A percentile compares a stretch with the other conserved stretches of the same genome.
These are phyloP conservation scores for Ustilaginoidea virens DNA, from an alignment of 2,329 filamentous ascomycete species.

Conservation along the genomic window DNA sequence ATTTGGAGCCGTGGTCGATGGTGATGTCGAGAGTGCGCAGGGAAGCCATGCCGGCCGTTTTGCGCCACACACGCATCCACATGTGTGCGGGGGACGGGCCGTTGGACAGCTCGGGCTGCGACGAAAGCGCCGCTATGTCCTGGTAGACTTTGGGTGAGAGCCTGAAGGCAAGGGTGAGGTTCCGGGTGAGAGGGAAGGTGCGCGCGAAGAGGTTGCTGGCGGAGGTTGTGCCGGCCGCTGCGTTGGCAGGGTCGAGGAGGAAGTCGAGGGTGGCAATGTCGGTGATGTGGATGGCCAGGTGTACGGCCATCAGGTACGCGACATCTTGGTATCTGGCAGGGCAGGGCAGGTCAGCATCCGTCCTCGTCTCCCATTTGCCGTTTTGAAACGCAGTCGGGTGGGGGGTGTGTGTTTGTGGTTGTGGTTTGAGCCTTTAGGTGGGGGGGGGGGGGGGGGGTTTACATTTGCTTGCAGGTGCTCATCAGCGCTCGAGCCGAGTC, in stretches of 20 bases:
- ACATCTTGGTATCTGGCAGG: conserved; percentile 4
- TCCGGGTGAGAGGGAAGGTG: conserved; percentile 1
- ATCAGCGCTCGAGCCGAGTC: conserved; percentile 3
- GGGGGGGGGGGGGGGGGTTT: neutral
- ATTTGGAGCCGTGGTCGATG: conserved; percentile 5
- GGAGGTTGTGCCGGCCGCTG: neutral
- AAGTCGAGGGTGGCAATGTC: conserved; percentile 2
- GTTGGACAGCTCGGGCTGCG: neutral
- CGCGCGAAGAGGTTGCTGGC: neutral
- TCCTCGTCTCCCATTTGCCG: too few relatives aligned
- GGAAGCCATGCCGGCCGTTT: neutral
- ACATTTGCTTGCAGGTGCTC: conserved; percentile 4
- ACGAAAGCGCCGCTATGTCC: neutral
- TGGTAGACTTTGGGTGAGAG: conserved; percentile 1
- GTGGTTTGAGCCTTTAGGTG: neutral
- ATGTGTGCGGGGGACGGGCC: neutral
- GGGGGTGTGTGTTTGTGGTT: neutral
- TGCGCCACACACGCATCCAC: conserved; percentile 3
- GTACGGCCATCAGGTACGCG: conserved; percentile 2
- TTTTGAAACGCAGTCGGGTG: too few relatives aligned
- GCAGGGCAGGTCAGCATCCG: too few relatives aligned
- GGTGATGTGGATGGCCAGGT: conserved; percentile 1
- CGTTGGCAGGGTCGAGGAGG: neutral
- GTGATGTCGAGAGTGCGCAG: conserved; percentile 3
- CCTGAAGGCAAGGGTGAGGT: conserved; percentile 1